Evolutionary conservation across 768 basidiomycete genomes (phyloP).

Genomic region (Boletus subcaerulescens): DNA sequence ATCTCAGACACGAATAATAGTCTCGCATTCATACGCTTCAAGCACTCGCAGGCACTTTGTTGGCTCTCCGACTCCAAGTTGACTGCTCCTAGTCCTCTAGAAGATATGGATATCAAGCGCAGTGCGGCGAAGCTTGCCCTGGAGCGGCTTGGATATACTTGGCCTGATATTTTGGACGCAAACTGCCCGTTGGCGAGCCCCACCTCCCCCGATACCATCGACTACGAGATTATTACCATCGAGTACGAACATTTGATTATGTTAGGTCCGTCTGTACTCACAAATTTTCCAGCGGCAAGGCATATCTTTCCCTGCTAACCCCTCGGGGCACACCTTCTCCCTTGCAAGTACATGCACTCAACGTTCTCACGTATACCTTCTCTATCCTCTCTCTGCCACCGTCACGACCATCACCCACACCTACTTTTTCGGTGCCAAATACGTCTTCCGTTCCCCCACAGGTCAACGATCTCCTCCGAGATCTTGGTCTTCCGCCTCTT

Average conservation of each 20-base stretch:
- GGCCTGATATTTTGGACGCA: conserved; percentile 44
- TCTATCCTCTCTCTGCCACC: conserved; percentile 55
- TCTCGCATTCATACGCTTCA: conserved; percentile 22
- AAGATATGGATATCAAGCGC: conserved; percentile 16
- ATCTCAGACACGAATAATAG: not conserved
- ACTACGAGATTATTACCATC: conserved; percentile 29
- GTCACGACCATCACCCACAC: conserved; percentile 35
- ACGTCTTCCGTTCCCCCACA: conserved; percentile 41
- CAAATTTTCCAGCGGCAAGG: conserved; percentile 25
- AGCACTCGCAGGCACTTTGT: conserved; percentile 25
- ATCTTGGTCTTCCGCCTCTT: conserved; percentile 58
- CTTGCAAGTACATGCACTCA: conserved; percentile 56
- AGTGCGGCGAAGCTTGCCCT: conserved; percentile 27
- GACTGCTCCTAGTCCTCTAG: conserved; percentile 5
- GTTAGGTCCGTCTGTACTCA: conserved; percentile 2
- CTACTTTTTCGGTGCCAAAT: conserved; percentile 26
- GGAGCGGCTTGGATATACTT: conserved; percentile 36
- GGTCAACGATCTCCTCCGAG: conserved; percentile 60
- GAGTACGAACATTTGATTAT: conserved; percentile 12
- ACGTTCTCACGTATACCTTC: conserved; percentile 38
- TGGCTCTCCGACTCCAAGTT: conserved; percentile 23
- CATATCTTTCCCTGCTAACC: conserved; percentile 52
- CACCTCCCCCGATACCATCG: conserved; percentile 25
- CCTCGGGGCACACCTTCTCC: conserved; percentile 49
- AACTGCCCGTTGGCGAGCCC: conserved; percentile 25